phyloP scores from a whole-genome alignment of 306 rosid species.

The Styphnolobium japonicum region DNA sequence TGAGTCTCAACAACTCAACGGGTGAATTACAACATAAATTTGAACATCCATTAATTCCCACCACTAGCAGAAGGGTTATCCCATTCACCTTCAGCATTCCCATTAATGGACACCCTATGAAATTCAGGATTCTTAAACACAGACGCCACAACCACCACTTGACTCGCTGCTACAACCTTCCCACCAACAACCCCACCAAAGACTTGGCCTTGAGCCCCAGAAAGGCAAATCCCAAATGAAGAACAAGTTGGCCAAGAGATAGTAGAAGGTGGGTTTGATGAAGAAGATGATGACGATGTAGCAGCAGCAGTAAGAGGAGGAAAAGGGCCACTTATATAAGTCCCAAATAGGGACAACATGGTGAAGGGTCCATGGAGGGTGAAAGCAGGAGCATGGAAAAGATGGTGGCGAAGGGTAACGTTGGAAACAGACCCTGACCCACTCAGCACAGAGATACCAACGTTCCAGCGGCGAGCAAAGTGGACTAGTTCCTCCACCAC shows the following conservation, averaged over 20 bases:
- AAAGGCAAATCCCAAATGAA: slow-evolving; percentile 41
- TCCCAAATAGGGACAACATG: slow-evolving; percentile 32
- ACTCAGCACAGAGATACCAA: slow-evolving; percentile 36
- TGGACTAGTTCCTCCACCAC: slow-evolving; percentile 41
- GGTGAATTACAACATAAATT: too few species aligned
- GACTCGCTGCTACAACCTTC: slow-evolving; percentile 43
- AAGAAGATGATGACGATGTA: too few species aligned
- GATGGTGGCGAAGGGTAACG: slow-evolving; percentile 42
- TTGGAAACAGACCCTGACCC: slow-evolving; percentile 49
- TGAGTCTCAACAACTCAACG: too few species aligned
- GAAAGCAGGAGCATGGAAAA: slow-evolving; percentile 10
- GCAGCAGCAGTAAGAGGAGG: not conserved
- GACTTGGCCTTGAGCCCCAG: slow-evolving; percentile 59
- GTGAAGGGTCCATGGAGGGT: slow-evolving; percentile 49
- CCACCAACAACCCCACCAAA: slow-evolving; percentile 75
- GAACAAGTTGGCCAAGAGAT: not conserved
- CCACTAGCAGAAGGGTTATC: not conserved
- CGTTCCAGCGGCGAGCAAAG: slow-evolving; percentile 31
- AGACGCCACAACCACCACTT: slow-evolving; percentile 30
- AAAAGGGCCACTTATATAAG: not conserved
- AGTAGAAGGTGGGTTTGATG: not conserved
- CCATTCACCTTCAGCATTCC: not conserved
- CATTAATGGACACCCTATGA: slow-evolving; percentile 34
- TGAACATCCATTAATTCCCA: too few species aligned
- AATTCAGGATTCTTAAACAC: slow-evolving; percentile 40